Evolutionary conservation across 176 grass and related monocot species (phyloP).

Genomic region (Triticum turgidum): DNA sequence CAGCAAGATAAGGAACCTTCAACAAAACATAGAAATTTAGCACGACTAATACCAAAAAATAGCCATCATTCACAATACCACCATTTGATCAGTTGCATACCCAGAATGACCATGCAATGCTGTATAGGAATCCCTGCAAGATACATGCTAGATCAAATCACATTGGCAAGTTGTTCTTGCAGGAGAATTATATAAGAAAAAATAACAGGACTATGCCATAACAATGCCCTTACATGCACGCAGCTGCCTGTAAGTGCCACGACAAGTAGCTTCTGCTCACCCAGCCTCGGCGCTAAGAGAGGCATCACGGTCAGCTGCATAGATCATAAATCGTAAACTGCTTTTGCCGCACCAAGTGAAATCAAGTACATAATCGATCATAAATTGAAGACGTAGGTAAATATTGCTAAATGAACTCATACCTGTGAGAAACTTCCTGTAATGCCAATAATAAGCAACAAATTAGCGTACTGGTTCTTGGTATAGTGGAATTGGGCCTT

Average conservation of each 20-base stretch:
- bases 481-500: constrained; percentile 89
- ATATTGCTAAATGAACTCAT: not conserved
- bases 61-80: not conserved
- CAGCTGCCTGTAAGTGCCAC: constrained; percentile 63
- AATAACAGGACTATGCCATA: constrained; percentile 15
- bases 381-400: not conserved
- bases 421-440: constrained; percentile 82
- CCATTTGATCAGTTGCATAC: constrained; percentile 40
- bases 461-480: constrained; percentile 87
- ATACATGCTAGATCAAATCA: constrained; percentile 26
- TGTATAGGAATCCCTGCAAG: constrained; percentile 67
- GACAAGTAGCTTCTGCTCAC: constrained; percentile 80
- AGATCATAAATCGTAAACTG: constrained; percentile 11
- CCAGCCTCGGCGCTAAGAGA: constrained; percentile 57
- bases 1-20: constrained; percentile 82
- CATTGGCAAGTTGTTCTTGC: not conserved
- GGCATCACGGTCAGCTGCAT: constrained; percentile 82
- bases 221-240: constrained; percentile 47
- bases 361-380: not conserved
- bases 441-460: constrained; percentile 64
- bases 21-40: constrained; percentile 29
- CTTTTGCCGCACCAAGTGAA: not conserved
- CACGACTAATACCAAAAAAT: not conserved
- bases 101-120: constrained; percentile 92
- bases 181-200: constrained; percentile 1